A percentile compares a stretch with the other conserved stretches of the same genome.
These are phyloP conservation scores for Citrus hindsii DNA, from an alignment of 345 rosid genomes.

Conservation along the genomic window DNA sequence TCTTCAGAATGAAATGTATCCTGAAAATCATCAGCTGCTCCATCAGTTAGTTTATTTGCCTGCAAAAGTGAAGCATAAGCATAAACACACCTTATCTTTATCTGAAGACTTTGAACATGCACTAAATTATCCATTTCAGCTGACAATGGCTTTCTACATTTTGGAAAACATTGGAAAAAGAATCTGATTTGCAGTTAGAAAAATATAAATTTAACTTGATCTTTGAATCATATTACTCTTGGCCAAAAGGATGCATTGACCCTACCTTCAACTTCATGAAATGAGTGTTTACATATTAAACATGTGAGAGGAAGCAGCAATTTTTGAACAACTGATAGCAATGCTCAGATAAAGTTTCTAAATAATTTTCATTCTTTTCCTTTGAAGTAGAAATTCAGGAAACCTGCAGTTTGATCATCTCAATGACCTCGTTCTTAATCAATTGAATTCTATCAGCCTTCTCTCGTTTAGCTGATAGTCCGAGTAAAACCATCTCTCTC, in stretches of 20 bases:
- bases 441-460: constrained; percentile 38
- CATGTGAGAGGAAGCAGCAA: not conserved
- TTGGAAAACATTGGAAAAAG: not conserved
- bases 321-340: not conserved
- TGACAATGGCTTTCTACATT: not conserved
- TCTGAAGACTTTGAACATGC: not conserved
- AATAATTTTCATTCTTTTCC: not conserved
- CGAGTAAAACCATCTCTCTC: constrained; percentile 34
- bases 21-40: constrained; percentile 17
- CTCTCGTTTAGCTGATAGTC: constrained; percentile 33
- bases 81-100: not conserved
- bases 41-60: constrained; percentile 17
- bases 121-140: not conserved
- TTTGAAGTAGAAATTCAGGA: constrained; percentile 10
- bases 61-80: constrained; percentile 9
- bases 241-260: not conserved
- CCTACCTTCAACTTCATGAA: not conserved
- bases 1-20: constrained; percentile 18
- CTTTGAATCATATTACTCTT: not conserved
- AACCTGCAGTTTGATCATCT: constrained; percentile 35
- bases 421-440: constrained; percentile 27
- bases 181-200: not conserved
- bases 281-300: not conserved
- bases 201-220: not conserved
- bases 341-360: not conserved